phyloP scores from a whole-genome alignment of 495 filamentous ascomycete genomes.

The Pseudevernia furfuracea region DNA sequence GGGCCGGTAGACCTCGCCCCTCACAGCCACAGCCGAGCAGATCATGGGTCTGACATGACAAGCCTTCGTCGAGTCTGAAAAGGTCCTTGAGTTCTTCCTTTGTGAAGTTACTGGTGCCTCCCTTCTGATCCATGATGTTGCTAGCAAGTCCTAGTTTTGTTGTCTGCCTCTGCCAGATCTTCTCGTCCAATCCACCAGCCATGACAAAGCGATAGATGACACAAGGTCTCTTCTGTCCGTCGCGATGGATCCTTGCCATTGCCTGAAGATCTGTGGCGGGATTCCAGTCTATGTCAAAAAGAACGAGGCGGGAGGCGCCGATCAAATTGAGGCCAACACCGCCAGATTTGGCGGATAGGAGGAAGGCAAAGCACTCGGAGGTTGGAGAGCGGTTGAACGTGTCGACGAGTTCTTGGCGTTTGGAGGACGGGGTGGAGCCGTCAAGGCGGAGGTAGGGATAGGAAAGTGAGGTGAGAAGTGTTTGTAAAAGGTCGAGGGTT shows the following conservation, averaged over 20 bases:
- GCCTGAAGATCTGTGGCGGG: slow-evolving; percentile 73
- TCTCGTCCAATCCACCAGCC: slow-evolving; percentile 69
- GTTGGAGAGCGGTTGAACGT: slow-evolving; percentile 60
- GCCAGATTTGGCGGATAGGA: slow-evolving; percentile 72
- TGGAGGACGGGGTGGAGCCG: slow-evolving; percentile 58
- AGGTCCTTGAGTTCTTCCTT: slow-evolving; percentile 62
- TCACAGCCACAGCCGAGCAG: slow-evolving; percentile 59
- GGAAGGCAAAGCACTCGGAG: slow-evolving; percentile 59
- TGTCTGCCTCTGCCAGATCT: slow-evolving; percentile 76
- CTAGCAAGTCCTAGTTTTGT: slow-evolving; percentile 67
- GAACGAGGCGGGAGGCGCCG: slow-evolving; percentile 64
- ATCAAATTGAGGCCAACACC: slow-evolving; percentile 72
- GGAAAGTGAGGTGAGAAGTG: slow-evolving; percentile 54
- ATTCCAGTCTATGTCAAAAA: slow-evolving; percentile 83
- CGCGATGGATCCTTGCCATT: slow-evolving; percentile 78
- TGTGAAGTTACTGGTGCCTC: slow-evolving; percentile 51
- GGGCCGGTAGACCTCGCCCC: slow-evolving; percentile 43
- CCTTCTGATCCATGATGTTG: slow-evolving; percentile 58
- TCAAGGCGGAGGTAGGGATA: slow-evolving; percentile 67
- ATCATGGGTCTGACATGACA: slow-evolving; percentile 60
- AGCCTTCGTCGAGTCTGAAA: slow-evolving; percentile 58
- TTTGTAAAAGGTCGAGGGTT: slow-evolving; percentile 63
- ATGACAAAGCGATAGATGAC: slow-evolving; percentile 69
- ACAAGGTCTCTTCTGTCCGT: slow-evolving; percentile 64
- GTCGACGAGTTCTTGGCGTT: slow-evolving; percentile 69